Base-by-base conservation (phyloP, 257 asterid genomes). In the Penstemon barbatus region DNA sequence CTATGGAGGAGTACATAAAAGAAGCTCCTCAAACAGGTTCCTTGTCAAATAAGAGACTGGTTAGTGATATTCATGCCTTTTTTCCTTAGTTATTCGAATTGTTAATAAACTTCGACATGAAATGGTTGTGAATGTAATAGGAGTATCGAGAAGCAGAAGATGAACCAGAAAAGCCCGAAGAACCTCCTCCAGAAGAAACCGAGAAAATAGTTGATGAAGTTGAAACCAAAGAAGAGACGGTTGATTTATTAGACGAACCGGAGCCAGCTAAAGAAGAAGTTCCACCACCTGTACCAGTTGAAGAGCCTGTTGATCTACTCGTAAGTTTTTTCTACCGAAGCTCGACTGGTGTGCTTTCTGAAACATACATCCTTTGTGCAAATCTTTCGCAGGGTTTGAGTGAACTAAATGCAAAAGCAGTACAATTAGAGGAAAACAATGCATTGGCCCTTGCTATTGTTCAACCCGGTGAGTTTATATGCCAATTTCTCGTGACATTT, bases 1-100 rank as follows among this genome's bases (percentile, higher is more conserved):
- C 97, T n/a, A 92, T 92, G 97, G 98, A 92, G 80, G 97, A 92
- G 43, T 90, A 92, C 49, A 77, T 90, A 68, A 88, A 74, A 81
- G 98, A 92, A 80, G 96, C 98, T 38, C 93, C 98, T 38, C 86
- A 81, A 64, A 69, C 71, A 41, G 85, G 83, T 50, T 75, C 85
- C 0, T 56, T 75, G 53, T 66, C 90, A 45, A 75, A 38, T 19
- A 86, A 57, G 78, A 83, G 83, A 66, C 79, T 77, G 88, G 97
- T 92, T 57, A 74, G 80, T 74, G 33, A 25, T 25, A 25, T 25
- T 25, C 33, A 25, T 25, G 33, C 33, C 33, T 25, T 1, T 25
- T 25, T 25, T 25, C 2, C 33, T 25, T 25, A 25, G 33, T 25
- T 25, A 1, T 25, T 25, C 2, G 2, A 0, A 25, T 25, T 25